Evolutionary conservation across 2,329 filamentous ascomycete genomes (phyloP), one percentile per base, ranked within the genome.

Genomic region (Proliferodiscus dingleyae): DNA sequence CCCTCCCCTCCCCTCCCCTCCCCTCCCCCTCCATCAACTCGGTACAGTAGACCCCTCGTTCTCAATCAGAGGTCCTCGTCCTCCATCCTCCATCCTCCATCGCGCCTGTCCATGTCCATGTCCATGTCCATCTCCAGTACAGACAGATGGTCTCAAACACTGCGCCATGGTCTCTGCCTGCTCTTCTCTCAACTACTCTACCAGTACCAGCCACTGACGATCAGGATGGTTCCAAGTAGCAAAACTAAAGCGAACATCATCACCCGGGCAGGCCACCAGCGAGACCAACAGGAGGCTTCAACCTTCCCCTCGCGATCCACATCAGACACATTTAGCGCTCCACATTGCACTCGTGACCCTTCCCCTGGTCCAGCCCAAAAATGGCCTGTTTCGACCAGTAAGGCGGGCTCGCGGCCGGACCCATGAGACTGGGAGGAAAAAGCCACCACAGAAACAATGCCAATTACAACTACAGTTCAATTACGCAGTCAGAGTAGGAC

Each of bases 281-380:
- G 24, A 36, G 41, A 29, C 38, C 45, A 43, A 43, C 41, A 40
- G 32, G 30, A 44, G 36, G 36, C 41, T 30, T n/a, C 10, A 22
- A 34, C 39, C 33, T 23, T n/a, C 41, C 34, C 41, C 33, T 30
- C 16, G 13, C 19, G 45, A 42, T 51, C 46, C 41, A 51, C 50
- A 28, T 37, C 37, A 45, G 42, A 52, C 48, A 54, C 42, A 37
- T 36, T 54, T 52, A 52, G 51, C 51, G 51, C 53, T 51, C 26
- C 51, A 52, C 43, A 42, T 30, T 3, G 39, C 22, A 46, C 53
- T 54, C 53, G 53, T 56, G 53, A 56, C 50, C 45, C 13, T 15
- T 29, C 43, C 51, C 48, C 50, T 45, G 44, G 51, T 46, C 26
- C 4, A 34, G 30, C 22, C 3, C 30, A 33, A 33, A 21, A 40